Percentiles rank a stretch among this genome's conserved stretches.
These are phyloP conservation scores for Coleophoma eucalyptorum DNA, from an alignment of 2,329 filamentous ascomycete species.

Conservation along the genomic window DNA sequence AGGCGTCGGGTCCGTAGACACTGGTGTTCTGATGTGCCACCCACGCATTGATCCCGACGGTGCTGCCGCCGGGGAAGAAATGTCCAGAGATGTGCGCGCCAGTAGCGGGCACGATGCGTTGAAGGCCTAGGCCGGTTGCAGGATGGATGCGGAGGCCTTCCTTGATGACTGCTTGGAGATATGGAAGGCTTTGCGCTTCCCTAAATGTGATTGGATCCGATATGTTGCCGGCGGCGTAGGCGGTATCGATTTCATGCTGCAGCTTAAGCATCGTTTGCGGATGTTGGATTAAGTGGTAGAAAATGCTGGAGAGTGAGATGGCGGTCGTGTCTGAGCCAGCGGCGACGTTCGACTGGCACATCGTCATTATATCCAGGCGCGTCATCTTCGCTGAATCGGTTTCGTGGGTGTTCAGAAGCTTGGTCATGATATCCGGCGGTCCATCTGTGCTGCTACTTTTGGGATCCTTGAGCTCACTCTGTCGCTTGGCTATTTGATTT, in stretches of 20 bases:
- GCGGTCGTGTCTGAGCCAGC: constrained; percentile 43
- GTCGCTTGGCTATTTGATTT: constrained; percentile 12
- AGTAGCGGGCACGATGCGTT: constrained; percentile 39
- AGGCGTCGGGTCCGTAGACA: constrained; percentile 40
- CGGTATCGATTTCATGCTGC: constrained; percentile 28
- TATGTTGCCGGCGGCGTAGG: constrained; percentile 8
- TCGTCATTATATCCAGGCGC: constrained; percentile 25
- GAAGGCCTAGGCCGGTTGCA: constrained; percentile 42
- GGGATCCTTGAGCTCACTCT: constrained; percentile 10
- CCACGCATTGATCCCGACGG: constrained; percentile 39
- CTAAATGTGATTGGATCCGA: constrained; percentile 32
- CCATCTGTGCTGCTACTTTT: constrained; percentile 8
- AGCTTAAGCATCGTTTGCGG: constrained; percentile 19
- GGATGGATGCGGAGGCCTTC: constrained; percentile 48
- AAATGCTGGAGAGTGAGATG: constrained; percentile 38
- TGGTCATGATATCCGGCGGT: constrained; percentile 35
- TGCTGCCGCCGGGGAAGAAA: constrained; percentile 36
- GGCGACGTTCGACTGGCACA: constrained; percentile 28
- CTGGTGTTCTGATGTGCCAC: constrained; percentile 36
- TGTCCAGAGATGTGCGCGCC: constrained; percentile 37
- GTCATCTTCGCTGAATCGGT: constrained; percentile 26
- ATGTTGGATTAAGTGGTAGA: constrained; percentile 40
- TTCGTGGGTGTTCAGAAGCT: constrained; percentile 34
- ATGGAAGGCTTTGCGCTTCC: constrained; percentile 39
- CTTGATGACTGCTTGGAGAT: constrained; percentile 49